A percentile compares a stretch with the other conserved stretches of the same genome.
These are phyloP conservation scores for Arthonia radiata DNA, from an alignment of 495 filamentous ascomycete species.

Conservation along the genomic window DNA sequence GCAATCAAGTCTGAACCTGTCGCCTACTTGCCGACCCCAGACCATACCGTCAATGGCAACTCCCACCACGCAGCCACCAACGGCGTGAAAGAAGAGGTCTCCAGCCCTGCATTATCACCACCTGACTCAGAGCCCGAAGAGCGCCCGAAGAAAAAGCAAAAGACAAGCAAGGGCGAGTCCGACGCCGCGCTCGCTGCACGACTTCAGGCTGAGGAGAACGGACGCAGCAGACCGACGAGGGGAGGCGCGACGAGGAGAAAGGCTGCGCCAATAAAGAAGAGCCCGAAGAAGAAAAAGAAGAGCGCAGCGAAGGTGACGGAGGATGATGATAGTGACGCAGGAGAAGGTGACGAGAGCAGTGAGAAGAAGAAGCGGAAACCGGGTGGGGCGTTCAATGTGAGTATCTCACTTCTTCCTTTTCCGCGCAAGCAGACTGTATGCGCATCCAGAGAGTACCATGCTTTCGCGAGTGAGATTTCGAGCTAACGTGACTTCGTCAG, in stretches of 20 bases:
- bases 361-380: slow-evolving; percentile 38
- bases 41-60: slow-evolving; percentile 8
- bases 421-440: too few relatives aligned
- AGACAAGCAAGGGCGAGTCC: slow-evolving; percentile 27
- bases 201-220: slow-evolving; percentile 79
- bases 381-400: slow-evolving; percentile 42
- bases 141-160: slow-evolving; percentile 30
- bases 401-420: slow-evolving; percentile 6
- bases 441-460: too few relatives aligned
- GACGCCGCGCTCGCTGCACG: slow-evolving; percentile 68
- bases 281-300: slow-evolving; percentile 40
- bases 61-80: too few relatives aligned
- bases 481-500: slow-evolving; percentile 16
- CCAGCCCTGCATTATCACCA: slow-evolving; percentile 25
- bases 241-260: slow-evolving; percentile 28
- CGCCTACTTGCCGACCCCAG: slow-evolving; percentile 10
- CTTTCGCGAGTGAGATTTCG: too few relatives aligned
- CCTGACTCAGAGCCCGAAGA: slow-evolving; percentile 33
- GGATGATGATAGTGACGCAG: slow-evolving; percentile 58
- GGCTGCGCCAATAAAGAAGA: slow-evolving; percentile 22
- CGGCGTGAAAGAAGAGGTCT: too few relatives aligned
- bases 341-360: slow-evolving; percentile 22
- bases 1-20: slow-evolving; percentile 7
- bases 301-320: slow-evolving; percentile 27
- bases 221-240: slow-evolving; percentile 39